phyloP scores from a whole-genome alignment of 331 rosid genomes.

The Phaseolus coccineus region DNA sequence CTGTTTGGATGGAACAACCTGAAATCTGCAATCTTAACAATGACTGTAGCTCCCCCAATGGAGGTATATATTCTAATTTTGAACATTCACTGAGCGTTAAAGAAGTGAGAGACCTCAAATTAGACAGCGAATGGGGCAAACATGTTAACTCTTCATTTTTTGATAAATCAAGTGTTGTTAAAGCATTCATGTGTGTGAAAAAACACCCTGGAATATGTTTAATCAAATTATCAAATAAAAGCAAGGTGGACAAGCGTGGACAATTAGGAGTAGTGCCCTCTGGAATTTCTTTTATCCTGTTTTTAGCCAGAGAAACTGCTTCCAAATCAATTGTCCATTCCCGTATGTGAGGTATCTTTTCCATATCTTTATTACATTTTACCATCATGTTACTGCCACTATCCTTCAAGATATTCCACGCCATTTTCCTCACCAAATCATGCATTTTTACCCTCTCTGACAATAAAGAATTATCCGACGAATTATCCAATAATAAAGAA shows the following conservation, averaged over 20 bases:
- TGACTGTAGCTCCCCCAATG: conserved; percentile 5
- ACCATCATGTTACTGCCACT: background rate
- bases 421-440: conserved; percentile 1
- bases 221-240: rapidly evolving
- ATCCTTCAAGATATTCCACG: background rate
- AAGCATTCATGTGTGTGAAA: background rate
- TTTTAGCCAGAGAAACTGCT: background rate
- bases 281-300: background rate
- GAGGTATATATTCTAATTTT: background rate
- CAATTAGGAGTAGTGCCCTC: background rate
- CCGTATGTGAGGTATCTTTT: background rate
- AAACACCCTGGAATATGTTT: background rate
- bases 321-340: conserved; percentile 33
- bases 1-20: background rate
- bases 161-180: conserved; percentile 21
- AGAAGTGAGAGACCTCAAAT: conserved; percentile 28
- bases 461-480: no score
- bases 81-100: background rate
- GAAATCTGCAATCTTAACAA: conserved; percentile 19
- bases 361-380: background rate
- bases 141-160: rapidly evolving
- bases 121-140: background rate
- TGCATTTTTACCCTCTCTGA: background rate
- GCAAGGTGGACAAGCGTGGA: conserved; percentile 12
- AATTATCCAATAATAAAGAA: background rate